Conservation (phyloP, 352 stramenopile species). For the Globisporangium cederbergense region DNA sequence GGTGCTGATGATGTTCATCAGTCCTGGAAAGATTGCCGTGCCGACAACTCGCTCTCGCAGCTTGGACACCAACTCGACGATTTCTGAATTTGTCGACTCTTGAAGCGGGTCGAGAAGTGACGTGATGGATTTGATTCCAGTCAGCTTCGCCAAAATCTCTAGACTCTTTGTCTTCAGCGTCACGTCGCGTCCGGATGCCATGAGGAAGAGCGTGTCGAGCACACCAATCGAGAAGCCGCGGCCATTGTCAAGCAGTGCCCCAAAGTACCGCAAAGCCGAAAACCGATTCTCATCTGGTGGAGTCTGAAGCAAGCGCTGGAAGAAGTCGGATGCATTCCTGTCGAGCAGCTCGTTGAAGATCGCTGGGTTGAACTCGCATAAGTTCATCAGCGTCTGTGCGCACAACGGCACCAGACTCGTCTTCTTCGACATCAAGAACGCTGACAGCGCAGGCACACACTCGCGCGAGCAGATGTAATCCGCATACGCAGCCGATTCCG, state of each 20-base stretch:
- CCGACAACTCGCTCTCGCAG: slow-evolving; percentile 64
- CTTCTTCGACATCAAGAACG: slow-evolving; percentile 71
- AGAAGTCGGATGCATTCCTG: slow-evolving; percentile 67
- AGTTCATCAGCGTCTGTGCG: slow-evolving; percentile 74
- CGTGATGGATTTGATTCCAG: slow-evolving; percentile 47
- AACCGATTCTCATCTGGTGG: slow-evolving; percentile 72
- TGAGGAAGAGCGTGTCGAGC: slow-evolving; percentile 71
- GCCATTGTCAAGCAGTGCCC: slow-evolving; percentile 51
- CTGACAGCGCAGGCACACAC: slow-evolving; percentile 49
- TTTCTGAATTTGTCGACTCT: slow-evolving; percentile 35
- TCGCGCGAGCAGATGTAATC: slow-evolving; percentile 57
- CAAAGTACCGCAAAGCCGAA: slow-evolving; percentile 70
- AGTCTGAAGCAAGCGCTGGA: slow-evolving; percentile 71
- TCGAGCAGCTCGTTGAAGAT: slow-evolving; percentile 68
- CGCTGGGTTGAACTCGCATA: slow-evolving; percentile 66
- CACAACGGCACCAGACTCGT: slow-evolving; percentile 57
- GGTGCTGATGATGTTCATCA: slow-evolving; percentile 63
- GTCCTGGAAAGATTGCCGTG: slow-evolving; percentile 50
- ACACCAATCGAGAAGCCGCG: slow-evolving; percentile 49
- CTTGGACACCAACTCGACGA: slow-evolving; percentile 41
- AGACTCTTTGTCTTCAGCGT: slow-evolving; percentile 50
- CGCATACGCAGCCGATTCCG: slow-evolving; percentile 45
- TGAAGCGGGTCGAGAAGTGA: slow-evolving; percentile 42
- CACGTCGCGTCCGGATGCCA: slow-evolving; percentile 55
- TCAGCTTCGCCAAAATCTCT: slow-evolving; percentile 49